phyloP scores from a whole-genome alignment of 108 stramenopile genomes.

The Stephanodiscus minutulus region DNA sequence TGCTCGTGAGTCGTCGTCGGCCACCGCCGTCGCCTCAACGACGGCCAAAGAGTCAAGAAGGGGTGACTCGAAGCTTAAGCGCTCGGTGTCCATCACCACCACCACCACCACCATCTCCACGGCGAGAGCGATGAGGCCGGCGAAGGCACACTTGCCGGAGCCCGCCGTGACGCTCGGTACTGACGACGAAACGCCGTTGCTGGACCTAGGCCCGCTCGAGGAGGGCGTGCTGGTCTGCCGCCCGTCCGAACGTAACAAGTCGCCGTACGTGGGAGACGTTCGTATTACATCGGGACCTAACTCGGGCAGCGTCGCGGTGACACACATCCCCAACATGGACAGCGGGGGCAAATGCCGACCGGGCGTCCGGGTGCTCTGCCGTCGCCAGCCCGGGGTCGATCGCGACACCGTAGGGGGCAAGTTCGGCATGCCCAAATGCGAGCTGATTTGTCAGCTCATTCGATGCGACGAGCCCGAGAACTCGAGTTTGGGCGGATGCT shows the following conservation, averaged over 20 bases:
- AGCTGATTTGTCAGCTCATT: constrained; percentile 54
- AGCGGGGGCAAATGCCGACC: constrained; percentile 63
- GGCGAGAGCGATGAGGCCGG: too few species aligned
- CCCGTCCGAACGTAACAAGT: constrained; percentile 54
- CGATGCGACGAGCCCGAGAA: constrained; percentile 45
- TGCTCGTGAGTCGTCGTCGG: too few species aligned
- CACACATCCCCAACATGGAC: constrained; percentile 44
- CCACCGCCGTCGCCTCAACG: too few species aligned
- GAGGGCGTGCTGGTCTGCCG: constrained; percentile 2
- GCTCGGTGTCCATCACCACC: too few species aligned
- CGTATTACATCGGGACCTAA: constrained; percentile 39
- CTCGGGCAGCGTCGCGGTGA: constrained; percentile 18
- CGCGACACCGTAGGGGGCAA: constrained; percentile 52
- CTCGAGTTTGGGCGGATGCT: constrained; percentile 24
- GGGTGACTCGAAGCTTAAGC: too few species aligned
- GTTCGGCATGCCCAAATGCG: constrained; percentile 63
- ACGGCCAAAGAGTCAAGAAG: too few species aligned
- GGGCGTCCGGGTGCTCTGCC: constrained; percentile 50
- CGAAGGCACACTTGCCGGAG: too few species aligned
- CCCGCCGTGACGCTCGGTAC: too few species aligned
- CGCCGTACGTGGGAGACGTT: constrained; percentile 69
- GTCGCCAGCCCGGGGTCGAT: constrained; percentile 56
- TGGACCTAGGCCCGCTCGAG: too few species aligned
- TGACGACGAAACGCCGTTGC: too few species aligned
- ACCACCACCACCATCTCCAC: too few species aligned